Base-by-base conservation (phyloP, 805 yeast species). In the Candida corydali region DNA sequence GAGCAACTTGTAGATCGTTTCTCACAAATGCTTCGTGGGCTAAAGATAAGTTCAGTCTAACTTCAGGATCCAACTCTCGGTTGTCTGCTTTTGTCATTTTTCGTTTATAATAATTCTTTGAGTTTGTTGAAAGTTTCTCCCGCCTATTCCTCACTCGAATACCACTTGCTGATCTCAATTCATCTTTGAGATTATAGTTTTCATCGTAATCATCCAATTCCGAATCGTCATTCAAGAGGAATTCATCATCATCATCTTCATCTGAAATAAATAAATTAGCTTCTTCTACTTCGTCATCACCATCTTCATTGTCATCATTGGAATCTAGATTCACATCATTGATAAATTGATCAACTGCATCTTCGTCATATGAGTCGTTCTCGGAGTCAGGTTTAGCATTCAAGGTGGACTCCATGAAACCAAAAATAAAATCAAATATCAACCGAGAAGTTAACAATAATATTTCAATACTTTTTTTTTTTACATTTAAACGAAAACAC, bases 21-120 rank as follows among this genome's bases (percentile, higher is more conserved):
- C 73, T 54, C 1, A 84, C 95, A 65, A 81, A 88, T 0, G 87
- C 85, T 47, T 81, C 88, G 50, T 86, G 84, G 1, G 95, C 96
- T 45, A 70, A 69, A 8, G 91, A 79, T 16, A 86, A 56, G 37
- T 80, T 52, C 26, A 69, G 64, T 32, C 81, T 69, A 3, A 86
- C 84, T 54, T 85, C 95, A 0, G 89, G 96, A 46, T 81, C 81
- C 42, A 78, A 49, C 17, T 75, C 76, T 34, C 69, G 59, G 26
- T 65, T 54, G 17, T 73, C 39, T 17, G 50, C 51, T 20, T 51
- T 39, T 51, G 52, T 58, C 46, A 65, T 56, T 42, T 57, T 62
- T 10, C 73, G 51, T 41, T 63, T 59, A 51, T 67, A 47, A 49
- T 55, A 37, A 59, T 70, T 42, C 55, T 61, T 47, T 52, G 62